These are phyloP conservation scores for Caloboletus firmus DNA, from an alignment of 1,284 basidiomycete species.

Conservation along the genomic window DNA sequence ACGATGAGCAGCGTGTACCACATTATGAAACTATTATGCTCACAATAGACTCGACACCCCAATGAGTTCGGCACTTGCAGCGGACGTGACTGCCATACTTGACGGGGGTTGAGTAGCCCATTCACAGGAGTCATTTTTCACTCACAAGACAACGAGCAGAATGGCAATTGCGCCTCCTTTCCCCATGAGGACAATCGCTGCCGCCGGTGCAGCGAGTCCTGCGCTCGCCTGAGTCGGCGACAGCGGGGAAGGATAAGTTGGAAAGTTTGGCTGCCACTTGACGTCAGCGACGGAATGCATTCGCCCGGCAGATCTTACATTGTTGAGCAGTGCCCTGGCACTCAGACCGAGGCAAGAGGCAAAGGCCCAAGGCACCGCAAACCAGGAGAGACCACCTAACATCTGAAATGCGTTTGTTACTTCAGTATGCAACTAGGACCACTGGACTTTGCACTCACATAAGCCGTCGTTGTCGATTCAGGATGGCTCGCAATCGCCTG, in stretches of 20 bases:
- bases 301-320: slow-evolving; percentile 31
- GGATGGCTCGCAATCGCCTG: slow-evolving; percentile 52
- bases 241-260: slow-evolving; percentile 53
- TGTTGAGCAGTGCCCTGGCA: slow-evolving; percentile 49
- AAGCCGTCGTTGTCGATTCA: slow-evolving; percentile 50
- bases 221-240: slow-evolving; percentile 50
- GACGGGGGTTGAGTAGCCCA: slow-evolving; percentile 5
- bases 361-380: slow-evolving; percentile 59
- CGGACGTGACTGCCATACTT: slow-evolving; percentile 59
- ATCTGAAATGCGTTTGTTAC: slow-evolving; percentile 36
- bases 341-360: slow-evolving; percentile 57
- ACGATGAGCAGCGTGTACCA: slow-evolving; percentile 5
- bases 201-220: slow-evolving; percentile 54
- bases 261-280: slow-evolving; percentile 44
- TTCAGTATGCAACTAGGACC: neutral
- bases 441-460: slow-evolving; percentile 33
- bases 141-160: slow-evolving; percentile 54
- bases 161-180: slow-evolving; percentile 52
- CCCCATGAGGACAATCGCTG: slow-evolving; percentile 52
- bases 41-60: slow-evolving; percentile 58
- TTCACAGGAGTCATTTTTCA: neutral
- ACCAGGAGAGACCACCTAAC: slow-evolving; percentile 63
- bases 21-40: slow-evolving; percentile 21
- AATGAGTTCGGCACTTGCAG: slow-evolving; percentile 60
- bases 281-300: neutral